Evolutionary conservation across 306 rosid species (phyloP).

Genomic region (Neltuma alba): DNA sequence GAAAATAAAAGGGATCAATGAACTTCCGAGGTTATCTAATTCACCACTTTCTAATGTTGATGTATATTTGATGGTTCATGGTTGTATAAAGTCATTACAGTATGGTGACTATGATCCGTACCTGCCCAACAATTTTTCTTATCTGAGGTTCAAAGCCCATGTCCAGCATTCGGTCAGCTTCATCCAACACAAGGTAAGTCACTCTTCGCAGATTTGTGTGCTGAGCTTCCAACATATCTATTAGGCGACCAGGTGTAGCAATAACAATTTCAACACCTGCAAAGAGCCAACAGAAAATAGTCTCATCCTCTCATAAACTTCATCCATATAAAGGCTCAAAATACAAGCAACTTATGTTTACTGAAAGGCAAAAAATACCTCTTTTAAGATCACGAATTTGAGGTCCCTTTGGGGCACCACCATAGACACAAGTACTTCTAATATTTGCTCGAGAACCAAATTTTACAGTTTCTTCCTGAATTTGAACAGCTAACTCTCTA

Average conservation of each 20-base stretch:
- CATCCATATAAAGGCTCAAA: not conserved
- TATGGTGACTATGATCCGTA: slow-evolving; percentile 26
- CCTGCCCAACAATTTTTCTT: slow-evolving; percentile 83
- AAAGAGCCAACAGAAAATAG: slow-evolving; percentile 29
- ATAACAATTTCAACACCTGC: slow-evolving; percentile 92
- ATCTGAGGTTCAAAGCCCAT: slow-evolving; percentile 99
- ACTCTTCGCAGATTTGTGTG: slow-evolving; percentile 89
- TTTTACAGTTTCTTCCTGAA: slow-evolving; percentile 84
- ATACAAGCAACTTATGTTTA: slow-evolving; percentile 6
- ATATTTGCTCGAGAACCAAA: slow-evolving; percentile 61
- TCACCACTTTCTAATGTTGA: not conserved
- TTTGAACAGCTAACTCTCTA: slow-evolving; percentile 94
- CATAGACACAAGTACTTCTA: slow-evolving; percentile 83
- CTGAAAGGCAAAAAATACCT: slow-evolving; percentile 47
- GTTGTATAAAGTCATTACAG: not conserved
- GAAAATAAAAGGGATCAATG: not conserved
- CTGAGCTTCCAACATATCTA: slow-evolving; percentile 97
- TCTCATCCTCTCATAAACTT: slow-evolving; percentile 17
- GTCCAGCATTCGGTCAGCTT: slow-evolving; percentile 98
- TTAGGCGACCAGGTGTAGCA: slow-evolving; percentile 95
- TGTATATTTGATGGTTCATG: not conserved
- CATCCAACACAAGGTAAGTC: slow-evolving; percentile 92
- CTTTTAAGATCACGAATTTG: slow-evolving; percentile 90
- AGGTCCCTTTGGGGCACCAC: slow-evolving; percentile 98
- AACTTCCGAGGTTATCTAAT: not conserved